Base-by-base conservation (phyloP, 768 basidiomycete species). In the Xerocomellus intermedius region DNA sequence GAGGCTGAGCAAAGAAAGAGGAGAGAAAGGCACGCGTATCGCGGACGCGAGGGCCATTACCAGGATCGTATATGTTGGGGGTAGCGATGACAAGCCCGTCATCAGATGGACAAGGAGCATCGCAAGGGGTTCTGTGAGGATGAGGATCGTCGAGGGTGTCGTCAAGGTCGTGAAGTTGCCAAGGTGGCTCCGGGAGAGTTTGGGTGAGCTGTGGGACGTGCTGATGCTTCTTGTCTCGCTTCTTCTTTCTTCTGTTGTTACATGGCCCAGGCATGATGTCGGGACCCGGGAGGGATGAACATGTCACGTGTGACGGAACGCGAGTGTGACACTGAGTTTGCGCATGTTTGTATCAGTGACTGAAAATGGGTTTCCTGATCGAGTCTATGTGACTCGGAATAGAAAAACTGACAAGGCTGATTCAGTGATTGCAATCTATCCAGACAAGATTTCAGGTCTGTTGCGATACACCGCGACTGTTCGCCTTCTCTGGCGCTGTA, bases 51-150 rank as follows among this genome's bases (percentile, higher is more conserved):
- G 87, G 86, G 0, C 91, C 90, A 56, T 85, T 87, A 32, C 90
- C 90, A 0, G 87, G 87, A 67, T 92, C 86, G 56, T 87, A 73
- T 19, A 92, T 87, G 62, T 83, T 86, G 13, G 89, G 87, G 35
- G 73, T 63, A 54, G 78, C 68, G 16, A 74, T 71, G 46, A 75
- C 50, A 0, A 57, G 4, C 0, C 60, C 62, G 38, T 62, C 50
- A 8, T 55, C 49, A 7, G 2, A 42, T 39, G 56, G 37, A 32
- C 38, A 43, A 32, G 47, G 48, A 35, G 46, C 8, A 7, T 61
- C 50, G 39, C n/a, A n/a, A 42, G 17, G 16, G 19, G 56, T 22
- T 21, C 51, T 58, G 44, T 54, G n/a, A 26, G 39, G 49, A 44
- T 38, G 19, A n/a, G 26, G 48, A 38, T 66, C 57, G 37, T 64